Conservation (phyloP, 805 yeast species). For the Myxozyma melibiosi region DNA sequence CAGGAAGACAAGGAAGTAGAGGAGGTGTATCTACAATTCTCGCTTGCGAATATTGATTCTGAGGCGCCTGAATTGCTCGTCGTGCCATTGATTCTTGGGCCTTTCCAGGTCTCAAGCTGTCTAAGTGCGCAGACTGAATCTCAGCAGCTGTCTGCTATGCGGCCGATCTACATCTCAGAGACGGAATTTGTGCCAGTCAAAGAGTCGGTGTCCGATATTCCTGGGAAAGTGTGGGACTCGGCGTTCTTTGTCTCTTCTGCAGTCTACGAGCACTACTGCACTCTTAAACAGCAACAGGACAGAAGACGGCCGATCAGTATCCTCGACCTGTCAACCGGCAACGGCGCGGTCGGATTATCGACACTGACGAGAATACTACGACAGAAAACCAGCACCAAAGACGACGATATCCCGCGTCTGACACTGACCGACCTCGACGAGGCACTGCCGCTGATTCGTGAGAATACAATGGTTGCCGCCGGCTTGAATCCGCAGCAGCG, state of each 20-base stretch:
- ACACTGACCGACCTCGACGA: constrained; percentile 25
- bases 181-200: constrained; percentile 1
- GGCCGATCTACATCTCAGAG: constrained; percentile 11
- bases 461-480: too few species aligned
- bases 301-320: background rate
- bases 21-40: constrained; percentile 3
- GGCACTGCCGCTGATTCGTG: constrained; percentile 21
- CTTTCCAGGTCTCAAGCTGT: constrained; percentile 6
- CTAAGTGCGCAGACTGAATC: background rate
- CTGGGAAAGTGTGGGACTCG: constrained; percentile 34
- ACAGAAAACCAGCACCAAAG: background rate
- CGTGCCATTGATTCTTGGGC: constrained; percentile 25
- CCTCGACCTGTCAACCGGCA: constrained; percentile 30
- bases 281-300: background rate
- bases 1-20: background rate
- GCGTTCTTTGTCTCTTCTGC: constrained; percentile 19
- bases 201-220: constrained; percentile 28
- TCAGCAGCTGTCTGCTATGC: background rate
- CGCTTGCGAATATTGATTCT: background rate
- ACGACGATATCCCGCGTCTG: background rate
- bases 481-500: too few species aligned
- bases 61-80: background rate
- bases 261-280: background rate
- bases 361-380: background rate
- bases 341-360: constrained; percentile 29